These are phyloP conservation scores for Trichoderma asperelloides DNA, from an alignment of 495 filamentous ascomycete genomes.

Conservation along the genomic window DNA sequence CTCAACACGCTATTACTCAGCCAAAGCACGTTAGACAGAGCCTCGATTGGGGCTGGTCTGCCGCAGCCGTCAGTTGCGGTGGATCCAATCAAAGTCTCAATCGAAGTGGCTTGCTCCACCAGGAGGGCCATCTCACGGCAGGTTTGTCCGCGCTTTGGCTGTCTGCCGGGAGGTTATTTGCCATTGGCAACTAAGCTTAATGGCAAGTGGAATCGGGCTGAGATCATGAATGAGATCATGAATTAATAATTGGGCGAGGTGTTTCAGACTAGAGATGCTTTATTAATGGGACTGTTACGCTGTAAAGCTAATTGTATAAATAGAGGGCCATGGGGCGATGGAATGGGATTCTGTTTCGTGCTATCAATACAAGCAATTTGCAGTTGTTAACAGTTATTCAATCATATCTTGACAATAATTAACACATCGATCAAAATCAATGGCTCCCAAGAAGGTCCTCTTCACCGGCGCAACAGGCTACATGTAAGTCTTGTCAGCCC, in stretches of 20 bases:
- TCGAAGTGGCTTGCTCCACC: background rate
- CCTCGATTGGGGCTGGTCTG: background rate
- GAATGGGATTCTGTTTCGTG: background rate
- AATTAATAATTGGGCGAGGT: background rate
- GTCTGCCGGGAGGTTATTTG: no score
- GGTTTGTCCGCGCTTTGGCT: no score
- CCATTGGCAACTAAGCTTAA: no score
- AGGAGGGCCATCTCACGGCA: no score
- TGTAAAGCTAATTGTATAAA: background rate
- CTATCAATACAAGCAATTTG: background rate
- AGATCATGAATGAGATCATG: background rate
- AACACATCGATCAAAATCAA: background rate
- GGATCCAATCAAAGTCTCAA: background rate
- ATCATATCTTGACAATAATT: background rate
- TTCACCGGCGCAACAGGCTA: conserved; percentile 15
- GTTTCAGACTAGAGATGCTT: background rate
- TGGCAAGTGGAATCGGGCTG: no score
- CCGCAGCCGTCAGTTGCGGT: background rate
- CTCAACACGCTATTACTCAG: background rate
- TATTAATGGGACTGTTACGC: background rate
- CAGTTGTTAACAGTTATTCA: background rate
- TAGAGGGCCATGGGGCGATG: background rate
- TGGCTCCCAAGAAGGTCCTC: conserved; percentile 11
- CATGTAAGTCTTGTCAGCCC: background rate
- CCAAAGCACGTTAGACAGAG: background rate